Evolutionary conservation across 306 rosid species (phyloP).

Genomic region (Gleditsia sinensis): DNA sequence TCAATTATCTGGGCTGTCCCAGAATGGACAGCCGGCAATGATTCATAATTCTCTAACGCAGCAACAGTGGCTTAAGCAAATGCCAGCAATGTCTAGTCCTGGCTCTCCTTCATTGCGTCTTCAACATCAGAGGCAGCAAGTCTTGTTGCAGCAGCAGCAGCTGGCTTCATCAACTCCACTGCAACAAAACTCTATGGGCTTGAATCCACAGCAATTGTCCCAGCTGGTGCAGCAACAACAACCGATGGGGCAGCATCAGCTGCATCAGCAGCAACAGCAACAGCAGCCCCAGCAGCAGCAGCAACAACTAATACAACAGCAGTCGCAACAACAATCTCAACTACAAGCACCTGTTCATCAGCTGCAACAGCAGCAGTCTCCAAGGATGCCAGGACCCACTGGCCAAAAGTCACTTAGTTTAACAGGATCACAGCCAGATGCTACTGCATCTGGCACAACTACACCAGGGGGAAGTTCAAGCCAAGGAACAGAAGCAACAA

Average conservation of each 20-base stretch:
- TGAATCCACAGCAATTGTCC: slow-evolving; percentile 72
- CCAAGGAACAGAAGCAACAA: slow-evolving; percentile 97
- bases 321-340: slow-evolving; percentile 64
- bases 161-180: slow-evolving; percentile 75
- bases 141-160: slow-evolving; percentile 76
- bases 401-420: slow-evolving; percentile 95
- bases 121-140: slow-evolving; percentile 67
- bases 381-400: slow-evolving; percentile 72
- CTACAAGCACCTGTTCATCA: slow-evolving; percentile 70
- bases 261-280: slow-evolving; percentile 62
- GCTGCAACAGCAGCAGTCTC: slow-evolving; percentile 92
- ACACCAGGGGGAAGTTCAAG: slow-evolving; percentile 99
- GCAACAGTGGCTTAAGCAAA: slow-evolving; percentile 90
- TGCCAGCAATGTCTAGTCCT: slow-evolving; percentile 73
- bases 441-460: slow-evolving; percentile 92
- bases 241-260: slow-evolving; percentile 74
- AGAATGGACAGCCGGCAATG: slow-evolving; percentile 85
- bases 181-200: slow-evolving; percentile 61
- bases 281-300: slow-evolving; percentile 45
- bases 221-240: slow-evolving; percentile 85
- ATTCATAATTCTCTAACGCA: slow-evolving; percentile 71
- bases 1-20: slow-evolving; percentile 78
- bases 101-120: slow-evolving; percentile 66
- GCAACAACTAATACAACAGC: slow-evolving; percentile 57
- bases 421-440: slow-evolving; percentile 98